phyloP scores from a whole-genome alignment of 768 basidiomycete species.

The Xerocomellus chrysenteron region DNA sequence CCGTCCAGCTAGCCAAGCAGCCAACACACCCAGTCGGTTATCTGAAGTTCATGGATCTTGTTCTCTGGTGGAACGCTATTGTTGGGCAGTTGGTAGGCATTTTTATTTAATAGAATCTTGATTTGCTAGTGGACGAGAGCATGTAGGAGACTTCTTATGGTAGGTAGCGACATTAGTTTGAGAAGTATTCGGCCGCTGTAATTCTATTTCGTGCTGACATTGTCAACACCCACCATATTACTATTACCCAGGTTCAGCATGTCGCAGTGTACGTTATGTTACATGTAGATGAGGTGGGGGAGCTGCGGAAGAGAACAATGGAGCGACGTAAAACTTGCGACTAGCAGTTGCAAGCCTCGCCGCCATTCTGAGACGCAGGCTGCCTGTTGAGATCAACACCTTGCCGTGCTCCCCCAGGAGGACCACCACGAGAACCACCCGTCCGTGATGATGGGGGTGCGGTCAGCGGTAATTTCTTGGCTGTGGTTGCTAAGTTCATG shows the following conservation, averaged over 20 bases:
- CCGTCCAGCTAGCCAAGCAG: slow-evolving; percentile 40
- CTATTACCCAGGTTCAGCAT: slow-evolving; percentile 31
- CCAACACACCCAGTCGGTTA: not conserved
- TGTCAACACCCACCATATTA: slow-evolving; percentile 9
- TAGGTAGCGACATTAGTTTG: too few species aligned
- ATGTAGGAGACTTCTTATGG: too few species aligned
- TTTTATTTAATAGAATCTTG: too few species aligned
- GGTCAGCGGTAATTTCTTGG: slow-evolving; percentile 86
- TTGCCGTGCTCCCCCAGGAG: slow-evolving; percentile 48
- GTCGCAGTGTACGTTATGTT: slow-evolving; percentile 29
- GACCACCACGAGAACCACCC: slow-evolving; percentile 50
- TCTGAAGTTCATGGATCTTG: not conserved
- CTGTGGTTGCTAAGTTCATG: slow-evolving; percentile 37
- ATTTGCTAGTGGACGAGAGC: too few species aligned
- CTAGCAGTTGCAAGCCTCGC: slow-evolving; percentile 79
- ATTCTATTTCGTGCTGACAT: slow-evolving; percentile 9
- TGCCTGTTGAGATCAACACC: slow-evolving; percentile 86
- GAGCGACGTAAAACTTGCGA: slow-evolving; percentile 8
- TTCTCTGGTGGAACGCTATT: not conserved
- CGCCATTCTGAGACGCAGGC: slow-evolving; percentile 43
- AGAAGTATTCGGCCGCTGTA: not conserved
- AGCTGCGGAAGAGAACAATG: slow-evolving; percentile 4
- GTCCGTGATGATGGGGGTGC: slow-evolving; percentile 66
- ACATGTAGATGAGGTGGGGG: slow-evolving; percentile 25
- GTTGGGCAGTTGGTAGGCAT: not conserved